Percentiles rank a stretch among this genome's conserved stretches.
Conservation (phyloP, 345 rosid genomes). For the Odontarrhena argentea region DNA sequence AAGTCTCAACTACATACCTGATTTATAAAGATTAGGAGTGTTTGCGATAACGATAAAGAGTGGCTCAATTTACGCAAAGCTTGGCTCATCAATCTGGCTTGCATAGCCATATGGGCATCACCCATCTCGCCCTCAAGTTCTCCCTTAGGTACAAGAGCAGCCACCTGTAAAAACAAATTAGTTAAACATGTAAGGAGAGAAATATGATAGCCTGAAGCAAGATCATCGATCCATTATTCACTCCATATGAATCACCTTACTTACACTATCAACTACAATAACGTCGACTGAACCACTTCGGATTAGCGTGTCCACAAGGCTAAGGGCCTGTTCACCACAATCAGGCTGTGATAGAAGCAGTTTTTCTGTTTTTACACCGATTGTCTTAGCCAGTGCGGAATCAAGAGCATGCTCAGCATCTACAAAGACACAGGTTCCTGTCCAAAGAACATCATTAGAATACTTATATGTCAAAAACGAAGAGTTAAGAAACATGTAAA, state of each 20-base stretch:
- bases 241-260: conserved; percentile 42
- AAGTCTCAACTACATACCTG: conserved; percentile 51
- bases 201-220: not conserved
- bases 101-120: conserved; percentile 99
- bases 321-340: conserved; percentile 96
- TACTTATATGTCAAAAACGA: not conserved
- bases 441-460: conserved; percentile 14
- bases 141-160: conserved; percentile 98
- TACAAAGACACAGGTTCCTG: conserved; percentile 89
- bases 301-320: conserved; percentile 90
- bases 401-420: conserved; percentile 99
- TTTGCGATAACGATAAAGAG: conserved; percentile 82
- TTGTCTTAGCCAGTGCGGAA: conserved; percentile 73
- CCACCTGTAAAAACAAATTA: conserved; percentile 58
- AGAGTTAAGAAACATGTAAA: conserved; percentile 10
- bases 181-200: conserved; percentile 12
- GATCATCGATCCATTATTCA: conserved; percentile 8
- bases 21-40: conserved; percentile 76
- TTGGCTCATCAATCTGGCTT: conserved; percentile 99
- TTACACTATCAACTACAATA: conserved; percentile 96
- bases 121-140: conserved; percentile 99
- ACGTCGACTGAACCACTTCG: conserved; percentile 97
- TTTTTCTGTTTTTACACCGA: conserved; percentile 90
- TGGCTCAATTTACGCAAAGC: conserved; percentile 97
- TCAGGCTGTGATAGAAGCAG: conserved; percentile 97